Conservation (phyloP, 1,284 basidiomycete genomes). For the Trichosporon coremiiforme region DNA sequence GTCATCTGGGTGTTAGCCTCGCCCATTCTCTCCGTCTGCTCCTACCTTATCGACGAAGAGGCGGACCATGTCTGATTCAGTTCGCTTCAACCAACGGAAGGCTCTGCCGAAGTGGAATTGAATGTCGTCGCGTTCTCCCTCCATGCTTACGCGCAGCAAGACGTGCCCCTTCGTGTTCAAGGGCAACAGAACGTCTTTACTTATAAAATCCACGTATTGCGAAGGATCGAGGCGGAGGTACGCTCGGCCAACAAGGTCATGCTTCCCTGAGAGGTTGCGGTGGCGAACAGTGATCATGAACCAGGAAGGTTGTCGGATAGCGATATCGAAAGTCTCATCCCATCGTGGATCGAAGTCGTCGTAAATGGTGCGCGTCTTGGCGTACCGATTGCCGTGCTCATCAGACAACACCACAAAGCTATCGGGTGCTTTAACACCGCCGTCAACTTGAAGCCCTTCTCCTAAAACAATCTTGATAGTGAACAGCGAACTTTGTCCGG, state of each 20-base stretch:
- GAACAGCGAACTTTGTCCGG: slow-evolving; percentile 75
- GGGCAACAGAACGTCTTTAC: slow-evolving; percentile 90
- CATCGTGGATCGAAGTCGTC: slow-evolving; percentile 87
- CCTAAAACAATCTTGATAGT: slow-evolving; percentile 91
- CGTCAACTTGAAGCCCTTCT: slow-evolving; percentile 75
- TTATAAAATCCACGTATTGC: slow-evolving; percentile 82
- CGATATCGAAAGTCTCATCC: slow-evolving; percentile 97
- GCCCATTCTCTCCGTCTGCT: slow-evolving; percentile 54
- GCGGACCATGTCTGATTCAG: slow-evolving; percentile 93
- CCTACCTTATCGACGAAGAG: slow-evolving; percentile 97
- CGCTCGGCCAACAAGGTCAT: slow-evolving; percentile 85
- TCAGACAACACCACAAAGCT: slow-evolving; percentile 95
- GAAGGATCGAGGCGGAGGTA: slow-evolving; percentile 90
- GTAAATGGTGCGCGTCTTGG: slow-evolving; percentile 95
- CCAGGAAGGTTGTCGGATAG: slow-evolving; percentile 80
- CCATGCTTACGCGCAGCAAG: slow-evolving; percentile 90
- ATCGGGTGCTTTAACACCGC: slow-evolving; percentile 64
- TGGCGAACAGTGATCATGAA: slow-evolving; percentile 93
- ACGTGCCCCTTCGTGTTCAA: slow-evolving; percentile 78
- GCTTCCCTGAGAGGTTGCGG: slow-evolving; percentile 82
- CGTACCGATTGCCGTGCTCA: slow-evolving; percentile 82
- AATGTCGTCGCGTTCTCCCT: slow-evolving; percentile 96
- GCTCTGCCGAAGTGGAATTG: slow-evolving; percentile 97
- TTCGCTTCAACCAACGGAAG: slow-evolving; percentile 90
- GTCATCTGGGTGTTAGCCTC: slow-evolving; percentile 69